A percentile compares a stretch with the other conserved stretches of the same genome.
phyloP scores from a whole-genome alignment of 176 grass and related monocot species.

The Panicum miliaceum region DNA sequence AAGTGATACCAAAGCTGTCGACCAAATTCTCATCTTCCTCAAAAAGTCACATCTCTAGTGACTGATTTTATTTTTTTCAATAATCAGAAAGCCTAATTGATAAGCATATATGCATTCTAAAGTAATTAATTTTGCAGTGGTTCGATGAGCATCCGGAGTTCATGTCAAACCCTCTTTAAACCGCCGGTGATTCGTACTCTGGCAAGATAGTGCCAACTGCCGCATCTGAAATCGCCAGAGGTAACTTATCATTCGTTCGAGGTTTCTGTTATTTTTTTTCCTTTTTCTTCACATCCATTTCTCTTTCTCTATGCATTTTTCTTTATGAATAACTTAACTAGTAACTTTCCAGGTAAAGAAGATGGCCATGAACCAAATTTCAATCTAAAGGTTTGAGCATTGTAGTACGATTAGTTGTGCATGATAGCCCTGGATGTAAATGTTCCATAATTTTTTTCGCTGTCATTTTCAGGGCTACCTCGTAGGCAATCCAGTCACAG shows the following conservation, averaged over 20 bases:
- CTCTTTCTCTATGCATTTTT: neutral
- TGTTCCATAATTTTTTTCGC: neutral
- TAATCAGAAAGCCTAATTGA: neutral
- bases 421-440: neutral
- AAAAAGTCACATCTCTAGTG: constrained; percentile 43
- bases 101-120: neutral
- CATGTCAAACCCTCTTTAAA: constrained; percentile 62
- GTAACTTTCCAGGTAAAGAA: constrained; percentile 42
- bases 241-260: constrained; percentile 25
- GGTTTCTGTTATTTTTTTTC: neutral
- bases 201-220: constrained; percentile 67
- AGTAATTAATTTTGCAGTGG: constrained; percentile 51
- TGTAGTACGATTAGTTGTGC: neutral
- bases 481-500: constrained; percentile 65
- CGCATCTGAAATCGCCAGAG: constrained; percentile 54
- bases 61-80: neutral
- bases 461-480: constrained; percentile 60
- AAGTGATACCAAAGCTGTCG: constrained; percentile 49
- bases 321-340: neutral
- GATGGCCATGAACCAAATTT: constrained; percentile 10
- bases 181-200: constrained; percentile 68
- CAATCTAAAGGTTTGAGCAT: constrained; percentile 62
- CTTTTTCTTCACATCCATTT: neutral
- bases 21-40: constrained; percentile 59
- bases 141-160: constrained; percentile 61